Percentiles rank a stretch among this genome's conserved stretches.
These are phyloP conservation scores for Pistacia vera DNA, from an alignment of 345 rosid species.

Conservation along the genomic window DNA sequence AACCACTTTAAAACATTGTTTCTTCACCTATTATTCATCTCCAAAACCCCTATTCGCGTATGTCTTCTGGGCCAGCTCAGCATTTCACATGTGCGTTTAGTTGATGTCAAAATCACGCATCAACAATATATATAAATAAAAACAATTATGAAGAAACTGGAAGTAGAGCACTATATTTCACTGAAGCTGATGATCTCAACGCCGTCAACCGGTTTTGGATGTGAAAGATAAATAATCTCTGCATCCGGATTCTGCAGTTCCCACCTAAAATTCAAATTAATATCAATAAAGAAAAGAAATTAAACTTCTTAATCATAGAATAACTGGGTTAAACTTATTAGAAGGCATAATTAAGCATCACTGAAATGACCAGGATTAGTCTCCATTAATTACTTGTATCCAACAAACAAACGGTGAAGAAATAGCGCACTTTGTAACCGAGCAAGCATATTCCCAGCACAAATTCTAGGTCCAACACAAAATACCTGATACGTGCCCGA, in stretches of 20 bases:
- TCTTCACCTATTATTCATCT: no score
- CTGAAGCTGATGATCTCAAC: background rate
- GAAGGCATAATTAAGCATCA: no score
- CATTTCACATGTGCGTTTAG: no score
- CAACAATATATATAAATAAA: no score
- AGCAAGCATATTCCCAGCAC: slow-evolving; percentile 50
- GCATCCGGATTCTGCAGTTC: slow-evolving; percentile 37
- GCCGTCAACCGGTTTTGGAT: background rate
- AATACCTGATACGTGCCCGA: slow-evolving; percentile 36
- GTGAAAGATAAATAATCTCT: slow-evolving; percentile 17
- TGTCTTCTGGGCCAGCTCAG: no score
- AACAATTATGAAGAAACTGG: no score
- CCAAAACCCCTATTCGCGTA: no score
- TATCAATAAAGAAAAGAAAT: background rate
- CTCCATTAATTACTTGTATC: slow-evolving; percentile 40
- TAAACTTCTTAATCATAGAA: background rate
- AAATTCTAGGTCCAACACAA: slow-evolving; percentile 42
- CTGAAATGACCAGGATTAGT: background rate
- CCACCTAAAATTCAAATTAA: slow-evolving; percentile 34
- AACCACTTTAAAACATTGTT: no score
- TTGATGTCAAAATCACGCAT: no score
- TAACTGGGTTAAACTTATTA: no score
- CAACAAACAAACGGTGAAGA: slow-evolving; percentile 47
- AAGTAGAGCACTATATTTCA: no score
- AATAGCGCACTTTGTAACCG: slow-evolving; percentile 35